Base-by-base conservation (phyloP, 805 yeast genomes). In the Tetrapisispora arboricola region DNA sequence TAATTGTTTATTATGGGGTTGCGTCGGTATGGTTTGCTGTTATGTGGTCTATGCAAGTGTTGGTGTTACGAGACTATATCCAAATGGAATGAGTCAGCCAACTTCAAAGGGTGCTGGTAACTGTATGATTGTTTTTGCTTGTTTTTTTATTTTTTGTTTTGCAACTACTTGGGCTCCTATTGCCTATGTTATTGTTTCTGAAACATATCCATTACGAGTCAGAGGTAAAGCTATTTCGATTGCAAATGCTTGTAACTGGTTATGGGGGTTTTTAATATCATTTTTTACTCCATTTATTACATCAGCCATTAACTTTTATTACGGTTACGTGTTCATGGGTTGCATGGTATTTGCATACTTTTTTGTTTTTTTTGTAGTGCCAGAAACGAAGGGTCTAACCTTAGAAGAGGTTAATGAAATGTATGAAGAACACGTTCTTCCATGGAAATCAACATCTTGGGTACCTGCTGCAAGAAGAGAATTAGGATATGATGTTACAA, bases 161-260 rank as follows among this genome's bases (percentile, higher is more conserved):
- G 87, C 87, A 26, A 73, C 80, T 37, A 76, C 85, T 19, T 81
- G 87, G 87, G 87, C 85, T 49, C 84, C 85, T 55, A 73, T 75
- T 54, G 77, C 75, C 36, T 80, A 70, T 63, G 78, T 77, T 42
- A 76, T 80, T 51, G 72, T 77, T 30, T 75, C 86, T 29, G 87
- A 81, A 64, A 70, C 78, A 31, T 80, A 76, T 64, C 87, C 88
- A 62, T 68, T 80, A 54, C 74, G 86, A 69, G 73, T 80, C 57
- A 76, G 79, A 63, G 63, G 78, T 61, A 54, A 73, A 64, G 78
- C 73, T 50, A 65, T 66, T 65, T 70, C 76, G 40, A 66, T 80
- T 67, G 76, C 84, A 25, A 70, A 74, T 44, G 81, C 81, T 45
- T 64, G 76, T 39, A 82, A 78, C 48, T 80, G 84, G 61, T 62